These are phyloP conservation scores for Epichloe sylvatica DNA, from an alignment of 2,329 filamentous ascomycete species.

Conservation along the genomic window DNA sequence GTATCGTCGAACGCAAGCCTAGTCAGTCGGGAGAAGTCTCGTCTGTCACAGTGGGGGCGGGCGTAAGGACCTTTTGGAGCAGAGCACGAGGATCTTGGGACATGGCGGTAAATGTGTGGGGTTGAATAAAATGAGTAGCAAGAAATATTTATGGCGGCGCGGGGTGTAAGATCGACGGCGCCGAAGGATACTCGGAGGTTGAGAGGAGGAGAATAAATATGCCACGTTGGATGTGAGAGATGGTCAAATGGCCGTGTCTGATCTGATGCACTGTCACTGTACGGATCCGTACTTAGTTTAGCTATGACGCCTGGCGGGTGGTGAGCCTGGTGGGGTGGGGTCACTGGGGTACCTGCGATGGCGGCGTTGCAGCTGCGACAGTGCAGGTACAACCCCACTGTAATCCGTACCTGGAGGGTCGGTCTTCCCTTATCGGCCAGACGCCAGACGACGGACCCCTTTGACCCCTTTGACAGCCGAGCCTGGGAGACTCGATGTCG, in stretches of 20 bases:
- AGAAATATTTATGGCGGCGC: not conserved
- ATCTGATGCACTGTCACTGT: too few relatives aligned
- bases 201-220: not conserved
- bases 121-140: conserved; percentile 2
- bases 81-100: conserved; percentile 65
- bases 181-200: not conserved
- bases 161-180: not conserved
- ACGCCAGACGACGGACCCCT: not conserved
- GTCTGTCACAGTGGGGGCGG: conserved; percentile 3
- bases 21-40: conserved; percentile 1
- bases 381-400: too few relatives aligned
- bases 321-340: not conserved
- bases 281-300: not conserved
- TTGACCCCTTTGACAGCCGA: not conserved
- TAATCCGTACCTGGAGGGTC: too few relatives aligned
- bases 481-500: not conserved
- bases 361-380: too few relatives aligned
- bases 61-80: conserved; percentile 53
- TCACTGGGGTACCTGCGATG: not conserved
- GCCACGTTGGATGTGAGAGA: not conserved
- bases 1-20: conserved; percentile 9
- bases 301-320: conserved; percentile 2
- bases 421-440: too few relatives aligned
- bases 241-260: not conserved
- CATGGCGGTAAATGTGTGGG: conserved; percentile 32